Conservation (phyloP, 495 filamentous ascomycete genomes). For the Darksidea phi region DNA sequence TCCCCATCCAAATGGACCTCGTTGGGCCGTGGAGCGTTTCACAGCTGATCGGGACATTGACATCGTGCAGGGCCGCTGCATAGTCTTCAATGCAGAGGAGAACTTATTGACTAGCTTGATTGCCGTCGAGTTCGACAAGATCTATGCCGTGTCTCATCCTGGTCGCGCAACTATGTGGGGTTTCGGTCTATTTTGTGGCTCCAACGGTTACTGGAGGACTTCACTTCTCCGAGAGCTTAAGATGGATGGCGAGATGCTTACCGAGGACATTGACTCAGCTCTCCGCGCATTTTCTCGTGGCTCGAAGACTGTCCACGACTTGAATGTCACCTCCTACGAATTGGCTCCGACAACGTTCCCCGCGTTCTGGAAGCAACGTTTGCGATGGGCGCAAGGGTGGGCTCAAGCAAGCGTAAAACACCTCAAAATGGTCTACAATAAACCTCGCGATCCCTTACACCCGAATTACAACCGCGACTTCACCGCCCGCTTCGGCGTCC, state of each 20-base stretch:
- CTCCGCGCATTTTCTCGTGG: constrained; percentile 41
- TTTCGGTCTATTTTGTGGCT: constrained; percentile 47
- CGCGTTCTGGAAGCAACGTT: constrained; percentile 46
- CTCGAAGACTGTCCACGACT: constrained; percentile 41
- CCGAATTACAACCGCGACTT: constrained; percentile 23
- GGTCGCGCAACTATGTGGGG: constrained; percentile 43
- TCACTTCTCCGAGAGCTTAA: constrained; percentile 42
- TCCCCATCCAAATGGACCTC: constrained; percentile 43
- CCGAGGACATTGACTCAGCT: constrained; percentile 48
- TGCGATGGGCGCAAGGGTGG: constrained; percentile 46
- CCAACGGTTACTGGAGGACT: constrained; percentile 46
- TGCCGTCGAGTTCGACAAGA: constrained; percentile 48
- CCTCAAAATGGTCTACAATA: constrained; percentile 37
- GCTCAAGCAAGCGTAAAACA: constrained; percentile 41
- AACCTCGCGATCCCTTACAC: constrained; percentile 28
- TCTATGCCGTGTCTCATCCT: constrained; percentile 48
- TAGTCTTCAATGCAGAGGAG: constrained; percentile 44
- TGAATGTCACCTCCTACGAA: constrained; percentile 44
- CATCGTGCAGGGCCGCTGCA: constrained; percentile 48
- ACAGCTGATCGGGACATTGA: constrained; percentile 38
- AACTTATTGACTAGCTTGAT: constrained; percentile 44
- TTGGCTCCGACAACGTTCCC: constrained; percentile 39
- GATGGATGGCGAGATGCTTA: constrained; percentile 47
- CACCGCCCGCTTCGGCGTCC: constrained; percentile 38
- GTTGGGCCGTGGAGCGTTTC: constrained; percentile 48